Conservation (phyloP, 1,284 basidiomycete species). For the Trametes polyzona region DNA sequence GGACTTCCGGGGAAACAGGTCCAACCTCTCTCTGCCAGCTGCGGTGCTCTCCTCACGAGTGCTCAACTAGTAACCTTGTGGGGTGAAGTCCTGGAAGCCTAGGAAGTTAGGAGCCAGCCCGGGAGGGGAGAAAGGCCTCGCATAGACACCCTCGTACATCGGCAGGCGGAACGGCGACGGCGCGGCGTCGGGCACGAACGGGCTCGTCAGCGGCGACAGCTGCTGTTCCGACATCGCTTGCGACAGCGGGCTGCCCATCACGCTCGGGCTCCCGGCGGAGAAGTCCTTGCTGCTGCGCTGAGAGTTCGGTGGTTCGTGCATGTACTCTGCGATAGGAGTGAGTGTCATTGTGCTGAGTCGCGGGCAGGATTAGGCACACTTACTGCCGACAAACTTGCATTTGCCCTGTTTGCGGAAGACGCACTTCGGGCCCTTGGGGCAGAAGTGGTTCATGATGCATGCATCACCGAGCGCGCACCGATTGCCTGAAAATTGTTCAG, state of each 20-base stretch:
- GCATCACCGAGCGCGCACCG: slow-evolving; percentile 36
- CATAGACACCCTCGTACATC: slow-evolving; percentile 23
- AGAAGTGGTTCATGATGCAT: slow-evolving; percentile 40
- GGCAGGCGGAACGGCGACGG: slow-evolving; percentile 18
- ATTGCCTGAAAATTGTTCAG: slow-evolving; percentile 27
- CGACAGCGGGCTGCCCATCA: slow-evolving; percentile 11
- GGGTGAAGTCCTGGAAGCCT: slow-evolving; percentile 20
- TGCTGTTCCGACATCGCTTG: slow-evolving; percentile 9
- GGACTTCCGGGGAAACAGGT: no score
- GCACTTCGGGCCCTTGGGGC: slow-evolving; percentile 40
- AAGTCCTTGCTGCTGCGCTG: slow-evolving; percentile 7
- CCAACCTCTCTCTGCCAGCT: background rate
- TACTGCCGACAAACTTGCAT: slow-evolving; percentile 42
- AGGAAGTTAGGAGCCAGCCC: slow-evolving; percentile 18
- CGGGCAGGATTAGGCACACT: slow-evolving; percentile 14
- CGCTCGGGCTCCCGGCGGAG: slow-evolving; percentile 7
- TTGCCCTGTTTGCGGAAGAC: slow-evolving; percentile 36
- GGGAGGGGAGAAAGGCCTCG: slow-evolving; percentile 24
- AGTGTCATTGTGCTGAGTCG: background rate
- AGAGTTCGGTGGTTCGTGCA: slow-evolving; percentile 19
- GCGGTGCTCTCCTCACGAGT: background rate
- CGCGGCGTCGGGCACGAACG: slow-evolving; percentile 11
- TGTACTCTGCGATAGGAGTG: slow-evolving; percentile 18
- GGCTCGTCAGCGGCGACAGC: slow-evolving; percentile 22
- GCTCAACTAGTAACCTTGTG: slow-evolving; percentile 9